These are phyloP conservation scores for Acer campestre DNA, from an alignment of 345 rosid genomes.

Conservation along the genomic window DNA sequence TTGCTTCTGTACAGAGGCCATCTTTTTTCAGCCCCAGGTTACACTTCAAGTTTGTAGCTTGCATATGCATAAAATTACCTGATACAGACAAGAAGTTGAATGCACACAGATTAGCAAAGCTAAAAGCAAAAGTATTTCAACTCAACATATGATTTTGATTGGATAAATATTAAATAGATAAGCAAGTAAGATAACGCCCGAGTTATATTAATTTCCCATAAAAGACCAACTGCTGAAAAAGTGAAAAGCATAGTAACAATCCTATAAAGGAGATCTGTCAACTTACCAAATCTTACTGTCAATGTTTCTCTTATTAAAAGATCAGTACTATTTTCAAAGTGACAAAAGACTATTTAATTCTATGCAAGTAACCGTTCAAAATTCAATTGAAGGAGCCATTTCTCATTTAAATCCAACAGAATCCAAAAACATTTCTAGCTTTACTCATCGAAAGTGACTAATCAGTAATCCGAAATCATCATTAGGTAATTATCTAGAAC, in stretches of 20 bases:
- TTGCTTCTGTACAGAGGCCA: conserved; percentile 40
- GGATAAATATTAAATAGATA: background rate
- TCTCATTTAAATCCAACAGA: background rate
- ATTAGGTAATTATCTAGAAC: no score
- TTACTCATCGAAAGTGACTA: background rate
- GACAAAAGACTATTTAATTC: background rate
- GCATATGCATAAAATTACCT: conserved; percentile 24
- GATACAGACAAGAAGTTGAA: conserved; percentile 18
- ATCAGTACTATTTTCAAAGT: background rate
- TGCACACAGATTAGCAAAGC: conserved; percentile 9
- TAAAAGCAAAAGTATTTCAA: background rate
- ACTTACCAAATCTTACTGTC: background rate
- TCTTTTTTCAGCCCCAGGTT: conserved; percentile 25
- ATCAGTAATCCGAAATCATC: no score
- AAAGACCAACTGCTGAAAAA: background rate
- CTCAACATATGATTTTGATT: background rate
- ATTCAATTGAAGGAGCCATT: background rate
- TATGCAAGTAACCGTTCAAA: background rate
- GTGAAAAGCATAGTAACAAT: background rate
- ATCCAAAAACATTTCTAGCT: background rate
- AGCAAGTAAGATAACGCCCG: background rate
- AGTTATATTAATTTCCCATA: background rate
- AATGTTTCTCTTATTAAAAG: background rate
- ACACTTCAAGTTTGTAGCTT: conserved; percentile 22
- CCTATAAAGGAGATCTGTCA: background rate